Evolutionary conservation across 23 red algal species (phyloP), one percentile per base, ranked within the genome.

Genomic region (Agarophyton chilense): DNA sequence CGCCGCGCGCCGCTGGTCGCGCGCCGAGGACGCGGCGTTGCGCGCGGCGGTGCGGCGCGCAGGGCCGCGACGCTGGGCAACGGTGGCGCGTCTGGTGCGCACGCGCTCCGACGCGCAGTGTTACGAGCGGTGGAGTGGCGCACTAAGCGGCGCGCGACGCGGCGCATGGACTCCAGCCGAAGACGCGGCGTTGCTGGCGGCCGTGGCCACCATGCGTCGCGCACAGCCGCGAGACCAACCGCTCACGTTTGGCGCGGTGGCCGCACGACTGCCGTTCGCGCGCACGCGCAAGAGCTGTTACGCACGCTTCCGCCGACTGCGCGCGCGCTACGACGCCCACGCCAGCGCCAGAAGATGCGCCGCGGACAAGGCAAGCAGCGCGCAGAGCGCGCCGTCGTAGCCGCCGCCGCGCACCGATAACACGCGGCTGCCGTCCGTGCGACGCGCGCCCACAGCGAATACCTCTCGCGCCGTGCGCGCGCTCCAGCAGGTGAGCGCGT

Each of bases 231-330:
- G 22, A 19, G 56, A 3, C 22, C n/a, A 8, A 1, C 34, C 13
- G 3, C 42, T 72, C 39, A 72, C 34, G 36, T 72, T 72, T 42
- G 65, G 65, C 10, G 35, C 40, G 1, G 65, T 72, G 39, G 65
- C 65, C 12, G 19, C 16, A 10, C 16, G 19, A 3, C 35, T 72
- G 65, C n/a, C 2, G 18, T 4, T 4, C 21, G 11, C 65, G 34
- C 65, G 65, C 35, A 72, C 34, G 3, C 65, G 65, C 34, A 72
- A 72, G 65, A 72, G 65, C 39, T 72, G 65, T 13, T 43, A 72
- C 39, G 39, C 65, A 16, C 65, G 65, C 11, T 72, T 42, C 65
- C 40, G 42, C 6, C 65, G 65, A 42, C 42, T 72, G 42, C 11
- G 25, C 10, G 34, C 40, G 39, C 34, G 65, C 65, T 34, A 32